These are phyloP conservation scores for Moesziomyces parantarcticus DNA, from an alignment of 1,284 basidiomycete species.

Conservation along the genomic window DNA sequence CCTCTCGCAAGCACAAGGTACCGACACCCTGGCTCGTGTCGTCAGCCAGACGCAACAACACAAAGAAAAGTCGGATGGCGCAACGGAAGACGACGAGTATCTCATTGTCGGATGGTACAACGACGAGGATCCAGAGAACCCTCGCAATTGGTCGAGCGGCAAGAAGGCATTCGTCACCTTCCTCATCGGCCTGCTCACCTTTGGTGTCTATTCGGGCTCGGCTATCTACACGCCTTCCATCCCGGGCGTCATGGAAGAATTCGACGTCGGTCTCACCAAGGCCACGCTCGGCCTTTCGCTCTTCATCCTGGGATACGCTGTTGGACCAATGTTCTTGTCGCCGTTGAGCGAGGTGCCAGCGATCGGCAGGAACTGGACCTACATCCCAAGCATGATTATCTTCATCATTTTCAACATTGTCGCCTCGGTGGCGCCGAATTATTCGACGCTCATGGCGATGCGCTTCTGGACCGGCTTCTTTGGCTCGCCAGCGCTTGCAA, in stretches of 20 bases:
- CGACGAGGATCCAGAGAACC: conserved; percentile 44
- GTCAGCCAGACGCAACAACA: conserved; percentile 5
- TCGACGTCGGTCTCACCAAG: conserved; percentile 75
- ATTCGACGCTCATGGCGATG: conserved; percentile 58
- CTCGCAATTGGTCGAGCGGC: conserved; percentile 38
- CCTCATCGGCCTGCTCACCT: conserved; percentile 27
- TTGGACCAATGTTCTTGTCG: conserved; percentile 69
- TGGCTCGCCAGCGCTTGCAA: conserved; percentile 59
- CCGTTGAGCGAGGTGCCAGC: conserved; percentile 72
- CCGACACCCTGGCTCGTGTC: conserved; percentile 3
- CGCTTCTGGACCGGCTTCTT: conserved; percentile 61
- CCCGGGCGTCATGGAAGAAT: conserved; percentile 70
- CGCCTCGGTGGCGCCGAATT: conserved; percentile 59
- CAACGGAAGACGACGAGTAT: conserved; percentile 4
- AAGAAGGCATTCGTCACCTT: conserved; percentile 46
- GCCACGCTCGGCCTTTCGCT: conserved; percentile 79
- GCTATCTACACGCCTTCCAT: conserved; percentile 53
- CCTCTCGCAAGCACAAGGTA: conserved; percentile 7
- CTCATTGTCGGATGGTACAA: conserved; percentile 69
- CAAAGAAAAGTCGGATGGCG: background rate
- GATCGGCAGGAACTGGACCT: conserved; percentile 70
- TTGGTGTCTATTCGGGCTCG: conserved; percentile 50
- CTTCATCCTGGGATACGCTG: conserved; percentile 72
- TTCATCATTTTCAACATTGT: conserved; percentile 44
- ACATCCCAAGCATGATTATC: conserved; percentile 41